phyloP scores from a whole-genome alignment of 805 yeast species.

The Yamadazyma laniorum region DNA sequence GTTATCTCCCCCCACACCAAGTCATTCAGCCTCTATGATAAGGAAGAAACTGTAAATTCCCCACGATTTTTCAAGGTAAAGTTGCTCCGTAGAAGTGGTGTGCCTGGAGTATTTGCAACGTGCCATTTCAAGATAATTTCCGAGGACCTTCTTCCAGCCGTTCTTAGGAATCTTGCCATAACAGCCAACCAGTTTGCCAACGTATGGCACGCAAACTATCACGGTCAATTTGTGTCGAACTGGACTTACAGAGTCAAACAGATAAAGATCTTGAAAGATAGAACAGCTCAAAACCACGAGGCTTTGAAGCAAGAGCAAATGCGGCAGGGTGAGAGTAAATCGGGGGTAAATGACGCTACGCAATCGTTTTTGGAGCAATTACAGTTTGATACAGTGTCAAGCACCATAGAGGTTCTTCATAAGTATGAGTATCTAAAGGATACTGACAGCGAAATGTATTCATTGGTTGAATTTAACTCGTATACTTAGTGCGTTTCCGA shows the following conservation, averaged over 20 bases:
- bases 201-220: constrained; percentile 60
- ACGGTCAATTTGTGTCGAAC: constrained; percentile 52
- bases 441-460: constrained; percentile 21
- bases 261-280: constrained; percentile 33
- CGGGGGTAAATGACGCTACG: constrained; percentile 21
- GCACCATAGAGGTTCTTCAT: constrained; percentile 3
- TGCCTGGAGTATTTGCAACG: constrained; percentile 75
- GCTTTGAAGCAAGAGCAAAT: constrained; percentile 22
- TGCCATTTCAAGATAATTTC: constrained; percentile 71
- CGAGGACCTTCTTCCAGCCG: constrained; percentile 55
- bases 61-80: constrained; percentile 58
- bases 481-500: too few species aligned
- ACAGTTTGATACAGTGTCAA: constrained; percentile 13
- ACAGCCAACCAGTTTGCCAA: constrained; percentile 70
- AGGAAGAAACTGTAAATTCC: neutral
- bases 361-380: constrained; percentile 34
- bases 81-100: constrained; percentile 61
- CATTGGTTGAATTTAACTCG: constrained; percentile 30
- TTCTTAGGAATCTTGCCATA: constrained; percentile 64
- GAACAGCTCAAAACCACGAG: constrained; percentile 26
- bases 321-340: constrained; percentile 13
- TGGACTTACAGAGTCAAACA: constrained; percentile 71
- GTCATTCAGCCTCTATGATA: constrained; percentile 9
- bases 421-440: constrained; percentile 22
- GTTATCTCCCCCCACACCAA: constrained; percentile 65